Evolutionary conservation across 2,329 filamentous ascomycete genomes (phyloP).

Genomic region (Aureobasidium sp.): DNA sequence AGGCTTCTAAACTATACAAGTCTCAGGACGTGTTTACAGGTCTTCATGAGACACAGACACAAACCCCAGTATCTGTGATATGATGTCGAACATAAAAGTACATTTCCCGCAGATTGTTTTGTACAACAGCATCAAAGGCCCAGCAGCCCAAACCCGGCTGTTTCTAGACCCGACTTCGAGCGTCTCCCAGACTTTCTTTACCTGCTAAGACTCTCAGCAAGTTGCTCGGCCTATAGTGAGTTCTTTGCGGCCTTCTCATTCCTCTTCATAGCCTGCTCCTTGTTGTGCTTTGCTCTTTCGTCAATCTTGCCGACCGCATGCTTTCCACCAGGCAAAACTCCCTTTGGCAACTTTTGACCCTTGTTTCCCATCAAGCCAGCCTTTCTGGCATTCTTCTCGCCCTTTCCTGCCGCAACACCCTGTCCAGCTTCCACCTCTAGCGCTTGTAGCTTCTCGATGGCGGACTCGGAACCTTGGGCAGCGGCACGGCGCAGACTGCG

Average conservation of each 20-base stretch:
- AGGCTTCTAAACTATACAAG: background rate
- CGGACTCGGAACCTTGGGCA: conserved; percentile 23
- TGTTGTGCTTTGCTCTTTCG: conserved; percentile 22
- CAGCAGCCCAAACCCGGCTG: background rate
- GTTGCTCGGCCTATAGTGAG: conserved; percentile 20
- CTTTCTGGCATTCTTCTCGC: conserved; percentile 21
- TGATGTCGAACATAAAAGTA: background rate
- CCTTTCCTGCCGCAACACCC: conserved; percentile 22
- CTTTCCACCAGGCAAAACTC: conserved; percentile 25
- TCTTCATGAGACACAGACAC: background rate
- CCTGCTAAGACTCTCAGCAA: conserved; percentile 15
- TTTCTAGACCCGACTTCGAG: background rate
- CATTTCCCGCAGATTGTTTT: background rate
- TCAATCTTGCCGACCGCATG: conserved; percentile 24
- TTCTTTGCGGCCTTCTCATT: conserved; percentile 22
- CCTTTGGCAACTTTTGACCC: conserved; percentile 25
- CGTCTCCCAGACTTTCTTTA: background rate
- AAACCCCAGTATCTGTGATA: background rate
- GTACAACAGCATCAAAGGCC: background rate
- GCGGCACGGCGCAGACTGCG: conserved; percentile 22
- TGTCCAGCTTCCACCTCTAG: conserved; percentile 24
- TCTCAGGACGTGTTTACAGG: background rate
- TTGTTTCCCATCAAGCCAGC: conserved; percentile 19
- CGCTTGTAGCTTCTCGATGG: conserved; percentile 20
- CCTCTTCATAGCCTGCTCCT: conserved; percentile 20